These are phyloP conservation scores for Carnegiea gigantea DNA, from an alignment of 179 eudicot species.

Conservation along the genomic window DNA sequence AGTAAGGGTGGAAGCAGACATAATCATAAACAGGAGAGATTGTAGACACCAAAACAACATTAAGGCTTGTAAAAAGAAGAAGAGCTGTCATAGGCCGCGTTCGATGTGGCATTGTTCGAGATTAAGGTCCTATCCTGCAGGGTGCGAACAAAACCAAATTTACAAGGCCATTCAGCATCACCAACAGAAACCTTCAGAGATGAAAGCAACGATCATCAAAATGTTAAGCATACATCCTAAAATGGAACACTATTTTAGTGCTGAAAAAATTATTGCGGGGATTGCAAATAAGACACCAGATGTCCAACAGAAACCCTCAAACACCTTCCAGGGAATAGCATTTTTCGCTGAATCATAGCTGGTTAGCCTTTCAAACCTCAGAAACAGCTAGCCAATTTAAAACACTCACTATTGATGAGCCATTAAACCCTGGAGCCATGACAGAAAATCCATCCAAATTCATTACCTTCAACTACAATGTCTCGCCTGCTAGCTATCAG, in stretches of 20 bases:
- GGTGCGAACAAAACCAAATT: neutral
- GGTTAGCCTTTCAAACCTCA: neutral
- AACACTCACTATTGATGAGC: neutral
- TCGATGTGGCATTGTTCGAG: constrained; percentile 32
- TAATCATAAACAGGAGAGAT: constrained; percentile 40
- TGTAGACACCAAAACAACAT: constrained; percentile 31
- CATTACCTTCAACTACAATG: neutral
- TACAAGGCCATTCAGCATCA: constrained; percentile 8
- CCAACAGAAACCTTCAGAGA: neutral
- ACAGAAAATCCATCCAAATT: neutral
- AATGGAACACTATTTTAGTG: neutral
- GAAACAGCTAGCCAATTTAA: neutral
- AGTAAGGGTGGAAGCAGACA: constrained; percentile 39
- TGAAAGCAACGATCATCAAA: neutral
- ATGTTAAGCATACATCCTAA: neutral
- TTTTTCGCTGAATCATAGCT: neutral
- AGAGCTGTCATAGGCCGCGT: constrained; percentile 36
- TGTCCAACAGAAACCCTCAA: neutral
- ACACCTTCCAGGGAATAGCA: neutral
- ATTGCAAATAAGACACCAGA: neutral
- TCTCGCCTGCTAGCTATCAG: neutral
- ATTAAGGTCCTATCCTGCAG: constrained; percentile 22
- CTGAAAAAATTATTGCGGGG: neutral
- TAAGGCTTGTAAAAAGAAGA: constrained; percentile 36
- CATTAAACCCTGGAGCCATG: neutral